Evolutionary conservation across 768 basidiomycete species (phyloP).

Genomic region (Xerocomellus intermedius): DNA sequence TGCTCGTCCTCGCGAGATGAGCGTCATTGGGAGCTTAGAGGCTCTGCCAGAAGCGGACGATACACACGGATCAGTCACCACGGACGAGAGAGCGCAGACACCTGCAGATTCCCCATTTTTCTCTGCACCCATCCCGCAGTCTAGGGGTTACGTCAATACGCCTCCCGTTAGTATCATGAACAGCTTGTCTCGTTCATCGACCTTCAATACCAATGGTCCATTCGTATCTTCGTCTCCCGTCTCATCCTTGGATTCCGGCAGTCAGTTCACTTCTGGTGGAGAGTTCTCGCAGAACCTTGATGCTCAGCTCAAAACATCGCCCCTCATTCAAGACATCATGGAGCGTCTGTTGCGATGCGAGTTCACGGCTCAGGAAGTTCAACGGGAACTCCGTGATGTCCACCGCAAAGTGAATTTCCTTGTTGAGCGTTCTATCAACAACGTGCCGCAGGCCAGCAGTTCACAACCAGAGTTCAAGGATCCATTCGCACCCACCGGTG

Average conservation of each 20-base stretch:
- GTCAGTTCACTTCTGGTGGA: slow-evolving; percentile 51
- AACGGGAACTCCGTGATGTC: slow-evolving; percentile 69
- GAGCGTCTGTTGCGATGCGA: slow-evolving; percentile 75
- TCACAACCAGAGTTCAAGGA: slow-evolving; percentile 78
- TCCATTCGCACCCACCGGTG: slow-evolving; percentile 57
- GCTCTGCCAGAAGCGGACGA: slow-evolving; percentile 57
- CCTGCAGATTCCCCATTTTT: slow-evolving; percentile 38
- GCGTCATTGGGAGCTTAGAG: slow-evolving; percentile 49
- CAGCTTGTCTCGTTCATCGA: slow-evolving; percentile 38
- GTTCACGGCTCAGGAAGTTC: slow-evolving; percentile 65
- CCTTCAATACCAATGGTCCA: slow-evolving; percentile 43
- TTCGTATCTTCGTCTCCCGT: slow-evolving; percentile 71
- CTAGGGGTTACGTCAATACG: slow-evolving; percentile 41
- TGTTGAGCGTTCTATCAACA: slow-evolving; percentile 59
- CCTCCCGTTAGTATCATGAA: slow-evolving; percentile 43
- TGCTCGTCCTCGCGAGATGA: slow-evolving; percentile 46
- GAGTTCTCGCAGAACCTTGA: slow-evolving; percentile 60
- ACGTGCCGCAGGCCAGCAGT: slow-evolving; percentile 16
- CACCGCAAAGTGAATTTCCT: slow-evolving; percentile 76
- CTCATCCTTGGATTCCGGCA: slow-evolving; percentile 75
- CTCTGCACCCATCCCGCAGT: slow-evolving; percentile 37
- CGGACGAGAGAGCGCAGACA: slow-evolving; percentile 26
- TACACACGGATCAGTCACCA: slow-evolving; percentile 37
- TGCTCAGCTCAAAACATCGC: slow-evolving; percentile 70
- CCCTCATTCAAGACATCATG: slow-evolving; percentile 71